Base-by-base conservation (phyloP, 352 stramenopile genomes). In the Phytophthora foliorum region DNA sequence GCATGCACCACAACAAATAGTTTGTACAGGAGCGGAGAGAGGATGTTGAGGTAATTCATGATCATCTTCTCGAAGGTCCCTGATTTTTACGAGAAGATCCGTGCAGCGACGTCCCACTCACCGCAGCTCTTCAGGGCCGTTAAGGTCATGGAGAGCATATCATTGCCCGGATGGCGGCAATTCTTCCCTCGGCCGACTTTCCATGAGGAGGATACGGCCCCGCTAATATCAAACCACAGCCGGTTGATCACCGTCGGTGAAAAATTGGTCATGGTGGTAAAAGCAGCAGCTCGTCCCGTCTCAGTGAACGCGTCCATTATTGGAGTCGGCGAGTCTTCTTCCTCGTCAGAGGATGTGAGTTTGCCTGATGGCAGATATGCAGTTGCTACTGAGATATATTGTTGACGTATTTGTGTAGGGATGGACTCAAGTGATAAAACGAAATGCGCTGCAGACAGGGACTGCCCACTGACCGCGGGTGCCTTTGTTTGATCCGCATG, bases 141-240 rank as follows among this genome's bases (percentile, higher is more conserved):
- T 21, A 53, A 38, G 4, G 46, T 53, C 46, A 53, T 38, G 46
- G 39, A 53, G 0, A 29, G 17, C 27, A 44, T 21, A 17, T 56
- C 49, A 8, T 41, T 56, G 5, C 14, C 16, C 5, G 49, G 4
- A 1, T 44, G 16, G 7, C 41, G 6, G 31, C 49, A 36, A n/a
- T 57, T 57, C 19, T 46, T 36, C 6, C 34, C 51, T 24, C 51
- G 51, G 1, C 51, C 51, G 31, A 57, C 51, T 25, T 46, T 34
- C 51, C 51, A 46, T 0, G 36, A 14, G 6, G 21, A 16, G 3
- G 14, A 2, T 5, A 57, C 22, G 21, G 32, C 25, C 7, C 34
- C 32, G 2, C 17, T 19, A 57, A 57, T 46, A 17, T 27, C 19
- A 1, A 13, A 21, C 51, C 32, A 57, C 16, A 57, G 16, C 51